phyloP scores from a whole-genome alignment of 805 yeast species.

The Kluyveromyces aestuarii region DNA sequence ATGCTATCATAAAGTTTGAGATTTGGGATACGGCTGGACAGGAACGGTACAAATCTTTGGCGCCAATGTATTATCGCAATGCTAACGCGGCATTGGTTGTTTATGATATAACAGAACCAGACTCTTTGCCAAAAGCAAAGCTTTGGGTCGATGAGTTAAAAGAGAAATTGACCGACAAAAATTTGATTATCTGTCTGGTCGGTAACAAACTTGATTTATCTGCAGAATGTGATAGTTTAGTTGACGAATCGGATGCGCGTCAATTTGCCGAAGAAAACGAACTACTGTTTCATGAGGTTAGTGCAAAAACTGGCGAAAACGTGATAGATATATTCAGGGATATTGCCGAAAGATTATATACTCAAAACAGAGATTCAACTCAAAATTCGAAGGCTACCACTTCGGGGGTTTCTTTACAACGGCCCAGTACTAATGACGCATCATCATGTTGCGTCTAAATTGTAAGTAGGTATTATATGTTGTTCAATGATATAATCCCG shows the following conservation, averaged over 20 bases:
- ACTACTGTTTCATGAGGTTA: conserved; percentile 43
- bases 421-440: conserved; percentile 36
- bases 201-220: conserved; percentile 77
- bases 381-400: conserved; percentile 4
- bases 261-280: conserved; percentile 47
- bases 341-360: conserved; percentile 39
- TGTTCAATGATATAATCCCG: too few relatives aligned
- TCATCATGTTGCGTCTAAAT: conserved; percentile 32
- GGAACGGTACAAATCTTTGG: conserved; percentile 71
- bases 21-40: conserved; percentile 98
- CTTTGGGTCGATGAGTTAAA: conserved; percentile 89
- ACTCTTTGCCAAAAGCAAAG: conserved; percentile 71
- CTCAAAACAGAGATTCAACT: conserved; percentile 14
- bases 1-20: conserved; percentile 42
- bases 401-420: conserved; percentile 30
- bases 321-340: conserved; percentile 39
- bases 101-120: conserved; percentile 64
- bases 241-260: conserved; percentile 37
- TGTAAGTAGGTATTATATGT: too few relatives aligned
- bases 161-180: conserved; percentile 63
- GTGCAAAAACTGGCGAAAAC: conserved; percentile 50
- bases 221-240: conserved; percentile 37
- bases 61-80: conserved; percentile 78
- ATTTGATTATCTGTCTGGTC: conserved; percentile 72
- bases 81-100: conserved; percentile 82